Evolutionary conservation across 176 grass and related monocot genomes (phyloP), one percentile per base, ranked within the genome.

Genomic region (Microstegium vimineum): DNA sequence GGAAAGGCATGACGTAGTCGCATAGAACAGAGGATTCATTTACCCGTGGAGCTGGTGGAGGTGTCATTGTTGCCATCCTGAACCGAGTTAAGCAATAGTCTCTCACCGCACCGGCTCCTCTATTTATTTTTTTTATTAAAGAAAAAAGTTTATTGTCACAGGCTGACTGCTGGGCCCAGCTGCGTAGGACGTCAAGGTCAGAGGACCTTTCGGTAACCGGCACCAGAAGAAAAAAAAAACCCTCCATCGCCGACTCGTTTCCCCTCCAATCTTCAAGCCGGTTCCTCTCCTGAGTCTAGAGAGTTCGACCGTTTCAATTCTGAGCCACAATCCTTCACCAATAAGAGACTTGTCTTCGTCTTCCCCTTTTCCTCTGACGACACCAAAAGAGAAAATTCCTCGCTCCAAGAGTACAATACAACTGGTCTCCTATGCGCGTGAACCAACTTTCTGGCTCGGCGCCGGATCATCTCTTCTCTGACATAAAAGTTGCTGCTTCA

Each of bases 261-360:
- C 15, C 49, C 20, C 2, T n/a, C 71, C 72, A n/a, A 41, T 10
- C 66, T 77, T 77, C 49, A 45, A 46, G 82, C 51, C 51, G 65
- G 64, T 81, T 73, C 43, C 23, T 61, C 25, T 52, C 49, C 49
- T n/a, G 49, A 8, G 28, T n/a, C n/a, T n/a, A n/a, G n/a, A n/a
- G n/a, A n/a, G n/a, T 70, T 78, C 14, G 65, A 82, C 88, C 66
- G 79, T 77, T 90, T 86, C 88, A 86, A 75, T 11, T 22, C 28
- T 37, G 20, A 66, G 36, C 12, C 68, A 8, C 12, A 3, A 71
- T 18, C 27, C 68, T 76, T 80, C n/a, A 52, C 59, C 75, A 42
- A 31, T 56, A 81, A 65, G 86, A 2, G 78, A 4, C 79, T 76
- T 76, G 15, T 9, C 46, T 75, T 43, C 71, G 16, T 77, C 73